Evolutionary conservation across 1,284 basidiomycete genomes (phyloP), one percentile per base, ranked within the genome.

Genomic region (Rhodotorula sp.): DNA sequence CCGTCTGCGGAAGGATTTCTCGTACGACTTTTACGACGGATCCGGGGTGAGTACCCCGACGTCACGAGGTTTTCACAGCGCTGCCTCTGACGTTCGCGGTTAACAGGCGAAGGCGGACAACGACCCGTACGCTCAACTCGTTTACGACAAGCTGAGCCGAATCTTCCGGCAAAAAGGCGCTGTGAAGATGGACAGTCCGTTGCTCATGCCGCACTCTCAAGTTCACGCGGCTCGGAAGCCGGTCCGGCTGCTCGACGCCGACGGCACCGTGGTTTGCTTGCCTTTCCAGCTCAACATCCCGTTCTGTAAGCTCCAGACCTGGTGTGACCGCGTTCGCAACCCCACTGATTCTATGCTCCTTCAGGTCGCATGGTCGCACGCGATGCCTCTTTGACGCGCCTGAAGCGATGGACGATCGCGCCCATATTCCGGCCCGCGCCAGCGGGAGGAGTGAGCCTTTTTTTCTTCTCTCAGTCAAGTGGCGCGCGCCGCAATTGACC

Each of bases 391-490:
- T 64, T 77, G 20, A 76, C 71, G 30, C 76, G 78, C 24, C 63
- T 79, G 46, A 79, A 79, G 58, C 71, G 77, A 5, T 79, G 76
- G 74, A 76, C 73, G 10, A 76, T 77, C 56, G 75, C 73, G 4
- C 75, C 75, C 7, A 70, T 77, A 33, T 77, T 72, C 45, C 67
- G 76, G 12, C 56, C 56, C 2, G 54, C 72, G 0, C 45, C 64
- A 0, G 76, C 68, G 4, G 76, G 74, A 33, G 75, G 76, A 3
- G 68, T 74, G 29, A 48, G 71, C 63, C 24, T 1, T 15, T 6
- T 10, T 29, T 1, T 15, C 12, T 10, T 42, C 0, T 5, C 3
- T 30, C 2, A 1, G 37, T 42, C 37, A n/a, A n/a, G 46, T 42
- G 8, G 24, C 51, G 15, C 46, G 6, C 10, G 44, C 14, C 1